These are phyloP conservation scores for Ophryocystis elektroscirrha DNA, from an alignment of 169 alveolate genomes.

Conservation along the genomic window DNA sequence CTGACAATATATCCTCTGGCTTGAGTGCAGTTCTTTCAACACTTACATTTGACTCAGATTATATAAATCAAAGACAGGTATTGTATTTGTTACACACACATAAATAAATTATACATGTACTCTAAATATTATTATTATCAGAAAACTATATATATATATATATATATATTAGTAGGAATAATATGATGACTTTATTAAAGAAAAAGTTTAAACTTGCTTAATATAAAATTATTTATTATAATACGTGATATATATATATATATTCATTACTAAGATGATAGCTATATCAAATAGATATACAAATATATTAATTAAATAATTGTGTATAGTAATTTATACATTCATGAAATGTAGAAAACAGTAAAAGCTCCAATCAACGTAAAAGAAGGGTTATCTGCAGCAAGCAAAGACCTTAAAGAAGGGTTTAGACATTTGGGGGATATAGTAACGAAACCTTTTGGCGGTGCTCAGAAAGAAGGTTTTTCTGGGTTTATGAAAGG, in stretches of 20 bases:
- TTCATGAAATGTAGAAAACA: slow-evolving; percentile 7
- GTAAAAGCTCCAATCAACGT: slow-evolving; percentile 33
- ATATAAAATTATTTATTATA: too few relatives aligned
- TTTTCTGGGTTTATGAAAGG: slow-evolving; percentile 59
- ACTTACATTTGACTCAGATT: slow-evolving; percentile 59
- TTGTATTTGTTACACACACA: too few relatives aligned
- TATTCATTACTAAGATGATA: too few relatives aligned
- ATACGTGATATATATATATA: too few relatives aligned
- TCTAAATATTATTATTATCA: too few relatives aligned
- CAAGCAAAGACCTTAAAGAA: slow-evolving; percentile 55
- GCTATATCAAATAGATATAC: too few relatives aligned
- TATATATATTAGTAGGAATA: too few relatives aligned
- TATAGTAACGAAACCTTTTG: slow-evolving; percentile 61
- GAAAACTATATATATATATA: too few relatives aligned
- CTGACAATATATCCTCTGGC: slow-evolving; percentile 53
- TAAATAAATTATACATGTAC: too few relatives aligned
- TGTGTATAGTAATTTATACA: neutral
- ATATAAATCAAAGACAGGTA: slow-evolving; percentile 53
- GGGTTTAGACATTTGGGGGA: slow-evolving; percentile 55
- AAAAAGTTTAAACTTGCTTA: too few relatives aligned
- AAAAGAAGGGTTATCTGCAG: slow-evolving; percentile 50
- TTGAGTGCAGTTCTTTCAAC: slow-evolving; percentile 48
- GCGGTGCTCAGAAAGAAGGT: slow-evolving; percentile 66
- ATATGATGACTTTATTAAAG: too few relatives aligned
- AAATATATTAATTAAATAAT: too few relatives aligned